phyloP scores from a whole-genome alignment of 139 green algal species.

The Parachlorella kessleri region DNA sequence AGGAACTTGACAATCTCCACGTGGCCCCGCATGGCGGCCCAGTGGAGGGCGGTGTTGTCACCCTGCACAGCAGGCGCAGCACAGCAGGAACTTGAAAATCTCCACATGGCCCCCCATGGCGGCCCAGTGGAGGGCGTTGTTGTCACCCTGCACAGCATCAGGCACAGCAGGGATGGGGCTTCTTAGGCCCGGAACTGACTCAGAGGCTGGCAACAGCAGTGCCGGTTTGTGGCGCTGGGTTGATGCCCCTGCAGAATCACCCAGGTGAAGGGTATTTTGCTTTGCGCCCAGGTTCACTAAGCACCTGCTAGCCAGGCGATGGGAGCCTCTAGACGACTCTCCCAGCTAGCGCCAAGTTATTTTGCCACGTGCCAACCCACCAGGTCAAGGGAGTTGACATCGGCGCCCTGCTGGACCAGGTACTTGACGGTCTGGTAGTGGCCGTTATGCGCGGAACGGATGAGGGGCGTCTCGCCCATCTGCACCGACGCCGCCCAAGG shows the following conservation, averaged over 20 bases:
- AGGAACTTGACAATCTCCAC: conserved; percentile 91
- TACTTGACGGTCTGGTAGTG: conserved; percentile 77
- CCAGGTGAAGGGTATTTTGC: no score
- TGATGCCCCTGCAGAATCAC: no score
- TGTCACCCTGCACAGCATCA: conserved; percentile 81
- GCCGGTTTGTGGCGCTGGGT: no score
- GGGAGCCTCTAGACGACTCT: no score
- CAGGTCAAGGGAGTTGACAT: conserved; percentile 79
- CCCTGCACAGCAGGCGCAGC: conserved; percentile 56
- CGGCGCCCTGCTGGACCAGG: conserved; percentile 75
- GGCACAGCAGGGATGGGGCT: background rate
- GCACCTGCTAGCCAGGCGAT: no score
- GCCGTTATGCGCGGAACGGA: conserved; percentile 90
- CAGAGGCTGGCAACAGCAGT: no score
- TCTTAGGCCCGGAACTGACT: no score
- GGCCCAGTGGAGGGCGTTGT: conserved; percentile 94
- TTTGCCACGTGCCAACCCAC: conserved; percentile 51
- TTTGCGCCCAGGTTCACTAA: no score
- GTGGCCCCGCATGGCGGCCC: conserved; percentile 93
- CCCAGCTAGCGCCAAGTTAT: background rate
- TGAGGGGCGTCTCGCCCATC: conserved; percentile 91
- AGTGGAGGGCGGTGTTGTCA: conserved; percentile 96
- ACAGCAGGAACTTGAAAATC: conserved; percentile 81
- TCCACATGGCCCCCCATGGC: conserved; percentile 96
- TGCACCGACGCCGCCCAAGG: no score